These are phyloP conservation scores for Botrytis squamosa DNA, from an alignment of 2,329 filamentous ascomycete species.

Conservation along the genomic window DNA sequence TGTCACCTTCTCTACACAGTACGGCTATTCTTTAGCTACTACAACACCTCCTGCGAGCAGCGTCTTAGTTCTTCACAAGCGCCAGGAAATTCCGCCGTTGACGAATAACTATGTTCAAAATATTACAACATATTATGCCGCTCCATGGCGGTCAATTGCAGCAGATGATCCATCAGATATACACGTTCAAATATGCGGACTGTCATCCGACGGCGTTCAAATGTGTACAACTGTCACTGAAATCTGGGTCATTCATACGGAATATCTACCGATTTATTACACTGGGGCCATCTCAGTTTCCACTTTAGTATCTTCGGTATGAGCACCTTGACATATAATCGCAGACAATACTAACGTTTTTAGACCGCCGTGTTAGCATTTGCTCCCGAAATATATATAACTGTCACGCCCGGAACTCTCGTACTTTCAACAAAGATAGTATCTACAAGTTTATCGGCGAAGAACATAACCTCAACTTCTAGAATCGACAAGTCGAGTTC, in stretches of 20 bases:
- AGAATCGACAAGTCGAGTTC: not conserved
- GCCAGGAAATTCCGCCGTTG: not conserved
- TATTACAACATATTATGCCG: constrained; percentile 31
- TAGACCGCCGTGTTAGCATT: constrained; percentile 28
- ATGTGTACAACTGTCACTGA: constrained; percentile 28
- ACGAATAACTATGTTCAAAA: constrained; percentile 30
- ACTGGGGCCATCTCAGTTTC: constrained; percentile 29
- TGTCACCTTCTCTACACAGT: constrained; percentile 35
- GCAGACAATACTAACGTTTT: not conserved
- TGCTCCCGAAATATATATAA: constrained; percentile 25
- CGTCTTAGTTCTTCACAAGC: not conserved
- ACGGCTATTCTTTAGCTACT: constrained; percentile 29
- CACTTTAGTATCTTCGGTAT: constrained; percentile 28
- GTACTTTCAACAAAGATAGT: constrained; percentile 25
- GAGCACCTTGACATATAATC: not conserved
- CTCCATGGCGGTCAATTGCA: constrained; percentile 34
- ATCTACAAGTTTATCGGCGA: constrained; percentile 1
- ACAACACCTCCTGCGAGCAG: constrained; percentile 13
- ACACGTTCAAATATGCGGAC: constrained; percentile 28
- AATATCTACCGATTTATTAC: constrained; percentile 26
- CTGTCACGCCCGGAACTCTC: constrained; percentile 25
- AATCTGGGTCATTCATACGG: constrained; percentile 30
- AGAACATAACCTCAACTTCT: constrained; percentile 11
- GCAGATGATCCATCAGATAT: constrained; percentile 28
- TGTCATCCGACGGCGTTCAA: constrained; percentile 9